Conservation (phyloP, 805 yeast species). For the Saccharomycopsis oosterbeekiorum region DNA sequence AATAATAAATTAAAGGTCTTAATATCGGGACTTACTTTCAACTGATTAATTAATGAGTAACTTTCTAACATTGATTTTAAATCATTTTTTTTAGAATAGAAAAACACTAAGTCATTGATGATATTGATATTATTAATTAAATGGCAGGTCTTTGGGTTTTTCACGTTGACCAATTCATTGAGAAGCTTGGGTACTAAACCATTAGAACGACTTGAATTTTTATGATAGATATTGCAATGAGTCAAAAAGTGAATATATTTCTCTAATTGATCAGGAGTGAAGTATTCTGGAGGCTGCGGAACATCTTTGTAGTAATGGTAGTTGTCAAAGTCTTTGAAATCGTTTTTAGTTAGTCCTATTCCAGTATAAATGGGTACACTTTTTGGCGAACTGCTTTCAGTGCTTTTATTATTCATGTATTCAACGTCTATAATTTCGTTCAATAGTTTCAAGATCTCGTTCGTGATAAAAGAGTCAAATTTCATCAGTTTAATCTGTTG, state of each 20-base stretch:
- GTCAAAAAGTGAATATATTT: constrained; percentile 29
- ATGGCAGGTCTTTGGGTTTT: constrained; percentile 26
- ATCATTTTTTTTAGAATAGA: constrained; percentile 30
- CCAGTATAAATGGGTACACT: neutral
- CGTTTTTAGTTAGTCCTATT: neutral
- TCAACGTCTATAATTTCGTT: constrained; percentile 8
- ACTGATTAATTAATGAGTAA: constrained; percentile 32
- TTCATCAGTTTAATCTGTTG: constrained; percentile 2
- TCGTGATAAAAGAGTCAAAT: neutral
- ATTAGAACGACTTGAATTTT: constrained; percentile 28
- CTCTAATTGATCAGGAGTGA: constrained; percentile 23
- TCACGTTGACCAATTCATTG: constrained; percentile 31
- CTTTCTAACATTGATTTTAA: constrained; percentile 32
- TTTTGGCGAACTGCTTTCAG: neutral
- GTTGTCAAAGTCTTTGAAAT: neutral
- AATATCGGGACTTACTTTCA: constrained; percentile 27
- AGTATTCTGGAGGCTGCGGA: constrained; percentile 28
- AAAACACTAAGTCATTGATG: constrained; percentile 32
- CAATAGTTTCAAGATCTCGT: constrained; percentile 9
- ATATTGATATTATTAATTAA: constrained; percentile 24
- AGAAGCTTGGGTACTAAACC: constrained; percentile 32
- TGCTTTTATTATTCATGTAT: neutral
- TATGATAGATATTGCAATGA: constrained; percentile 29
- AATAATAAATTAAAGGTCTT: constrained; percentile 32
- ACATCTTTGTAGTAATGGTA: constrained; percentile 24